Conservation (phyloP, 768 basidiomycete genomes). For the Nidula microcarpa region DNA sequence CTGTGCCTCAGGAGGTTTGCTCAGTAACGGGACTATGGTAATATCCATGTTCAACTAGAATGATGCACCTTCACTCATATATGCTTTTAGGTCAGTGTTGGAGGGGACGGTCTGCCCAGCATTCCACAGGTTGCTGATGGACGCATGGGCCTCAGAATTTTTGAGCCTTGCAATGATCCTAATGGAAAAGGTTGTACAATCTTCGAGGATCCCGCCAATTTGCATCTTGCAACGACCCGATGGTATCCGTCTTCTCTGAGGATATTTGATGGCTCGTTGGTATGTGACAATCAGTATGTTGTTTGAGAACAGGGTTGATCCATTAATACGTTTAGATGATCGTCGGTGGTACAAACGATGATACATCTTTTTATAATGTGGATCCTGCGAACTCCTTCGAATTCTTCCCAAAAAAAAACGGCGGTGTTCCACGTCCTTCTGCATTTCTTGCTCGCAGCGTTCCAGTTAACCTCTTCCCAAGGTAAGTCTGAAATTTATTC, state of each 20-base stretch:
- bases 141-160: slow-evolving; percentile 30
- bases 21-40: slow-evolving; percentile 38
- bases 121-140: slow-evolving; percentile 25
- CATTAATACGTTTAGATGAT: slow-evolving; percentile 6
- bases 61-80: not conserved
- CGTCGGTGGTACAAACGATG: slow-evolving; percentile 22
- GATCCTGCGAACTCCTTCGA: slow-evolving; percentile 45
- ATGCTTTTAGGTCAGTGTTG: slow-evolving; percentile 21
- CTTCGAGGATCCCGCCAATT: slow-evolving; percentile 27
- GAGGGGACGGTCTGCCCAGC: slow-evolving; percentile 21
- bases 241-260: slow-evolving; percentile 39
- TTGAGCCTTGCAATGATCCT: slow-evolving; percentile 33
- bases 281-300: slow-evolving; percentile 19
- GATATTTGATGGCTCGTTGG: slow-evolving; percentile 27
- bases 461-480: slow-evolving; percentile 23
- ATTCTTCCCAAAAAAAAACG: slow-evolving; percentile 37
- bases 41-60: slow-evolving; percentile 7
- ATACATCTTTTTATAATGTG: slow-evolving; percentile 59
- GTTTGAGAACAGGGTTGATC: not conserved
- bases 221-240: slow-evolving; percentile 30
- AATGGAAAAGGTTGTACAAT: slow-evolving; percentile 25
- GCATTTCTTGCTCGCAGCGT: slow-evolving; percentile 22
- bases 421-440: slow-evolving; percentile 23
- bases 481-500: slow-evolving; percentile 14
- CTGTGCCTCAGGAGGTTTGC: slow-evolving; percentile 37